These are phyloP conservation scores for Crassisporium funariophilum DNA, from an alignment of 768 basidiomycete species.

Conservation along the genomic window DNA sequence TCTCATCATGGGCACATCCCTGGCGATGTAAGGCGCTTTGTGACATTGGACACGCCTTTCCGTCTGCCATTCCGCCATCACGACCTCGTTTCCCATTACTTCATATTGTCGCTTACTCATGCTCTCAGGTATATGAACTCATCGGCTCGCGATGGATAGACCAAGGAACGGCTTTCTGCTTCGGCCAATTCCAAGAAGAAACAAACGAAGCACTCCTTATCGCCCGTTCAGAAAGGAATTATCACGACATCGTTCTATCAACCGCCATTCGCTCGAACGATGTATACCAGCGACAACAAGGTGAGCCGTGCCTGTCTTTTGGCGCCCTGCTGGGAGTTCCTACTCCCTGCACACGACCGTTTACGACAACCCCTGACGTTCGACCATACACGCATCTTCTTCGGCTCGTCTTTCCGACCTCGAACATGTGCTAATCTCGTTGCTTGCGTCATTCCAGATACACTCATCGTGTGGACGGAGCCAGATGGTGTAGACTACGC, in stretches of 20 bases:
- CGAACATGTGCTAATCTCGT: conserved; percentile 10
- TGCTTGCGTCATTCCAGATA: conserved; percentile 56
- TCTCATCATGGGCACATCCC: not conserved
- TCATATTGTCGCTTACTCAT: conserved; percentile 19
- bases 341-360: conserved; percentile 23
- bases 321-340: not conserved
- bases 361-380: conserved; percentile 9
- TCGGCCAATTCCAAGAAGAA: conserved; percentile 81
- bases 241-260: conserved; percentile 71
- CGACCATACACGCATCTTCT: conserved; percentile 2
- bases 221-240: conserved; percentile 79
- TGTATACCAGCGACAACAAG: conserved; percentile 87
- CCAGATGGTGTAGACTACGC: conserved; percentile 94
- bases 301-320: conserved; percentile 40
- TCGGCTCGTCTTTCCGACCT: conserved; percentile 4
- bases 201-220: conserved; percentile 78
- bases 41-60: conserved; percentile 4
- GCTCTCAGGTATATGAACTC: conserved; percentile 86
- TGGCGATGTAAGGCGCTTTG: conserved; percentile 4
- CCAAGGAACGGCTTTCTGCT: conserved; percentile 96
- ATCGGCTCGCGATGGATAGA: conserved; percentile 91
- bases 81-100: conserved; percentile 14
- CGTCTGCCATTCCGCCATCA: conserved; percentile 1
- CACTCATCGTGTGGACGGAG: conserved; percentile 98
- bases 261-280: conserved; percentile 82